A percentile compares a stretch with the other conserved stretches of the same genome.
Evolutionary conservation across 2,329 filamentous ascomycete species (phyloP).

Genomic region (Plectosphaerella sp.): DNA sequence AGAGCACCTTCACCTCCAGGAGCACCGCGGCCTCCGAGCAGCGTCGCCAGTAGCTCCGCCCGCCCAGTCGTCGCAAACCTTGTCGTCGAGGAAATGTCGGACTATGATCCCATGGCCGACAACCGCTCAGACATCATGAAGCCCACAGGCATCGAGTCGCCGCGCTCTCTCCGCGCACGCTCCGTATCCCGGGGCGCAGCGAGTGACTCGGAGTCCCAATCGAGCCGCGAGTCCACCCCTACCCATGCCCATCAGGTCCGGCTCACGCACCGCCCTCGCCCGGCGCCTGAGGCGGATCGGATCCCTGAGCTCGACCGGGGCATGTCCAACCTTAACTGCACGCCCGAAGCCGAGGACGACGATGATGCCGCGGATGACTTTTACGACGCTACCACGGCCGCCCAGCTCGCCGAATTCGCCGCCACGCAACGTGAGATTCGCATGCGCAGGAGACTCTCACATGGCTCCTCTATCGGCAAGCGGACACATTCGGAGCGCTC

Average conservation of each 20-base stretch:
- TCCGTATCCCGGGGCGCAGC: slow-evolving; percentile 26
- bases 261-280: slow-evolving; percentile 2
- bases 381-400: slow-evolving; percentile 23
- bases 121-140: slow-evolving; percentile 36
- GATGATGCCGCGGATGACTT: slow-evolving; percentile 23
- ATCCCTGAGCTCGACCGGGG: slow-evolving; percentile 31
- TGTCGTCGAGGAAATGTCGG: slow-evolving; percentile 37
- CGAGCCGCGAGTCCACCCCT: neutral
- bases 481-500: slow-evolving; percentile 50
- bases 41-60: slow-evolving; percentile 5
- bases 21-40: neutral
- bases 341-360: slow-evolving; percentile 22
- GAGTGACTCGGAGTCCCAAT: neutral
- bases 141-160: slow-evolving; percentile 42
- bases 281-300: slow-evolving; percentile 8
- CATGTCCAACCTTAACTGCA: slow-evolving; percentile 44
- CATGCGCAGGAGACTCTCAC: slow-evolving; percentile 41
- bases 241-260: neutral
- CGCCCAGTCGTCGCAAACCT: slow-evolving; percentile 18
- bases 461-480: slow-evolving; percentile 51
- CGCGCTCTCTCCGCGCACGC: slow-evolving; percentile 34
- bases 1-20: slow-evolving; percentile 10
- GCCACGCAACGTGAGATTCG: slow-evolving; percentile 36
- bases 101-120: slow-evolving; percentile 41
- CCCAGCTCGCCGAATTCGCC: slow-evolving; percentile 28